Conservation (phyloP, 768 basidiomycete genomes). For the Boletus huronensis region DNA sequence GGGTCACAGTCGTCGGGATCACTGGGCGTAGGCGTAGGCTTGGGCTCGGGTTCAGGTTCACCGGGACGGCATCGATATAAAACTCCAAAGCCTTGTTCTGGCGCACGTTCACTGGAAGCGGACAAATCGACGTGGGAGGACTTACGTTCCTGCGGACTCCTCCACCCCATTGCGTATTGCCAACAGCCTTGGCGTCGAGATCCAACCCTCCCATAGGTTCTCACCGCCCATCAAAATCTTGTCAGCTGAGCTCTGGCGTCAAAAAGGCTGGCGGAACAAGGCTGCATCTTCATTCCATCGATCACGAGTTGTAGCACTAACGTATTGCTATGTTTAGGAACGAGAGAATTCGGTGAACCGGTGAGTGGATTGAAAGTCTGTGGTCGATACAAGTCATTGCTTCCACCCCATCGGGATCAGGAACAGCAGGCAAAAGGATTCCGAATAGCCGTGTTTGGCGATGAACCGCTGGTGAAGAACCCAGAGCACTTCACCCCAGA, state of each 20-base stretch:
- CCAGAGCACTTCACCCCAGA: too few species aligned
- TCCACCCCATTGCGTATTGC: conserved; percentile 90
- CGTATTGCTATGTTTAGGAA: conserved; percentile 93
- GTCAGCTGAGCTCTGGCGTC: conserved; percentile 90
- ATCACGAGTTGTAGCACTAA: conserved; percentile 80
- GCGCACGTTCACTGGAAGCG: too few species aligned
- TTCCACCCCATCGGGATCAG: conserved; percentile 61
- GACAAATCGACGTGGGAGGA: too few species aligned
- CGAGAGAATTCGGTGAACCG: conserved; percentile 41
- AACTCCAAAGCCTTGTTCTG: conserved; percentile 42
- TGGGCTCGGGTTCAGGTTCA: too few species aligned
- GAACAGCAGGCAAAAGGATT: conserved; percentile 79
- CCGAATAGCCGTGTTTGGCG: conserved; percentile 75
- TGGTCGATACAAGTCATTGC: conserved; percentile 68
- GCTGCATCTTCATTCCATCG: conserved; percentile 93
- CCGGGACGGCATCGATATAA: conserved; percentile 38
- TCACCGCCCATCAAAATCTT: conserved; percentile 86
- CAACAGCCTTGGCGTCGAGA: conserved; percentile 64
- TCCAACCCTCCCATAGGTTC: conserved; percentile 91
- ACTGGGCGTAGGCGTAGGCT: conserved; percentile 27
- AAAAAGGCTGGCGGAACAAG: conserved; percentile 88
- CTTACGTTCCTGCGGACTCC: conserved; percentile 76
- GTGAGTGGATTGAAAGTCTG: conserved; percentile 31
- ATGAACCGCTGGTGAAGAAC: conserved; percentile 74
- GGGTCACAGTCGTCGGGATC: conserved; percentile 25